Base-by-base conservation (phyloP, 805 yeast genomes). In the Isabelozyma pseudorhagii region DNA sequence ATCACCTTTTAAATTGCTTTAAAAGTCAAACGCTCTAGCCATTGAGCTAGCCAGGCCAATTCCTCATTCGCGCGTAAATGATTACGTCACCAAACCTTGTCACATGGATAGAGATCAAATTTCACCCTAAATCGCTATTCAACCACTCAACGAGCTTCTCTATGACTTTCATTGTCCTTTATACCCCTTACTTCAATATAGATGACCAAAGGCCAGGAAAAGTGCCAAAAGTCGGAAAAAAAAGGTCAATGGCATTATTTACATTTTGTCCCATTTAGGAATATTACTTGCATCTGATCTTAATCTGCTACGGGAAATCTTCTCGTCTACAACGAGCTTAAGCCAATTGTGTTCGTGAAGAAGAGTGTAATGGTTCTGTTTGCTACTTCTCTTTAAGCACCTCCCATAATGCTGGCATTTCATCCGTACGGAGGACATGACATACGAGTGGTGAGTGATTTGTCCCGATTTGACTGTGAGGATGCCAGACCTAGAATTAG, bases 391-490 rank as follows among this genome's bases (percentile, higher is more conserved):
- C n/a, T 13, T 9, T 39, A 39, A 39, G 21, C 41, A 2, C 11
- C 25, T 31, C 10, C 36, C 28, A 44, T 41, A 17, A 53, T 50
- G 52, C 53, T 54, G 57, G 46, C 54, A n/a, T 58, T 55, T 42
- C 54, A 61, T 40, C 63, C 63, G 3, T 53, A 56, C 47, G 59
- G 60, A 10, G 49, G 53, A 25, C 54, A 55, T 15, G 66, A 61
- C 13, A 53, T 49, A 6, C 53, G 71, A 28, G 60, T 68, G 11
- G 64, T 66, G 8, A 61, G 71, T 50, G 74, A 69, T 49, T 47
- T 58, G 8, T 63, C 73, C 15, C 57, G 75, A 8, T 71, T 69
- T 46, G 68, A 68, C 36, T 62, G 55, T 46, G 68, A 64, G 25
- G 52, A 53, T 18, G 55, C 53, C 3, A 52, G 56, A 5, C 66